These are phyloP conservation scores for Flaveria floridana DNA, from an alignment of 140 eudicot species.

Conservation along the genomic window DNA sequence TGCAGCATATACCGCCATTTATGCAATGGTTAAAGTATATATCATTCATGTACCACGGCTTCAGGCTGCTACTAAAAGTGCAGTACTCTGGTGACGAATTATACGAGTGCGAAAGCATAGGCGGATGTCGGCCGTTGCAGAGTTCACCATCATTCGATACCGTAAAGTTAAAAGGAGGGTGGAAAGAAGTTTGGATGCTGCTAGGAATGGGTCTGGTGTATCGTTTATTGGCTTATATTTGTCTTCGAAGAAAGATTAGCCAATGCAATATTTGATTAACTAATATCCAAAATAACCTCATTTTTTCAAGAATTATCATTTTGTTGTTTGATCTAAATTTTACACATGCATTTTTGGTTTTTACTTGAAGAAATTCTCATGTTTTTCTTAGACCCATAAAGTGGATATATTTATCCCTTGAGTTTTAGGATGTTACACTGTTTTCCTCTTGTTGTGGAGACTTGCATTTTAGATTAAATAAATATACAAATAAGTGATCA, in stretches of 20 bases:
- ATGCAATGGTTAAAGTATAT: slow-evolving; percentile 90
- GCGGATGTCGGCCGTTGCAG: slow-evolving; percentile 79
- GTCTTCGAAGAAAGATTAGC: slow-evolving; percentile 67
- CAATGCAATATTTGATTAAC: slow-evolving; percentile 44
- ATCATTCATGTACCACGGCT: slow-evolving; percentile 91
- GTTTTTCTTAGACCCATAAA: not conserved
- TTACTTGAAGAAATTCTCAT: slow-evolving; percentile 1
- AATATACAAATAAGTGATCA: not conserved
- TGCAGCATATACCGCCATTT: slow-evolving; percentile 88
- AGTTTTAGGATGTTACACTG: not conserved
- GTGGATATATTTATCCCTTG: not conserved
- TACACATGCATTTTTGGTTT: slow-evolving; percentile 4
- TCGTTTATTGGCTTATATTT: slow-evolving; percentile 65
- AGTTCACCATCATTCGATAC: slow-evolving; percentile 91
- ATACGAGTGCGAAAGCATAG: slow-evolving; percentile 70
- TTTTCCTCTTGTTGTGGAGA: slow-evolving; percentile 1
- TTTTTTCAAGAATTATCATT: slow-evolving; percentile 19
- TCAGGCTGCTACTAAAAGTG: slow-evolving; percentile 81
- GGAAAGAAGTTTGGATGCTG: slow-evolving; percentile 87
- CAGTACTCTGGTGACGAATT: slow-evolving; percentile 83
- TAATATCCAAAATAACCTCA: slow-evolving; percentile 3
- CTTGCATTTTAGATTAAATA: too few species aligned
- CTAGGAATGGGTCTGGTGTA: slow-evolving; percentile 84
- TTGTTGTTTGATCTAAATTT: slow-evolving; percentile 26
- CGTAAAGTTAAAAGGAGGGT: slow-evolving; percentile 71